These are phyloP conservation scores for Geotrichum carabidarum DNA, from an alignment of 1,139 yeast genomes.

Conservation along the genomic window DNA sequence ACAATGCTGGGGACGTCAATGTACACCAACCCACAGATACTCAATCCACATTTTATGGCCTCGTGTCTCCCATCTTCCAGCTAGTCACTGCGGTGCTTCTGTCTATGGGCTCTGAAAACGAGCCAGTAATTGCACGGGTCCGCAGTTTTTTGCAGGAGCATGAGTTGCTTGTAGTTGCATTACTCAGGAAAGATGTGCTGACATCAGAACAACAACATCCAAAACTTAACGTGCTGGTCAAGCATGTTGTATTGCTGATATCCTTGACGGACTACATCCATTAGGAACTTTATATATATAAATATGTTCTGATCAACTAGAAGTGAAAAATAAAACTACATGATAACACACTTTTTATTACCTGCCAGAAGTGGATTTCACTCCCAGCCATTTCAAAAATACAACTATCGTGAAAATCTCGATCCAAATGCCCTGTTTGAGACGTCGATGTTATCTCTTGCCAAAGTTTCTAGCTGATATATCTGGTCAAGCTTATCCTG, in stretches of 20 bases:
- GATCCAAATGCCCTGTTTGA: constrained; percentile 15
- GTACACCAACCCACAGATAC: constrained; percentile 10
- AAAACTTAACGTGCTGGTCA: constrained; percentile 39
- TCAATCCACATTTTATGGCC: constrained; percentile 48
- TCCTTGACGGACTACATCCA: constrained; percentile 43
- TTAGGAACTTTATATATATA: constrained; percentile 1
- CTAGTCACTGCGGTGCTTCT: constrained; percentile 61
- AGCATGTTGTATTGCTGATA: constrained; percentile 53
- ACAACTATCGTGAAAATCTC: background rate
- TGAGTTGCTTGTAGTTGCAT: constrained; percentile 55
- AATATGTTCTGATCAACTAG: background rate
- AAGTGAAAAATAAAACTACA: background rate
- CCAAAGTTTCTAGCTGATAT: constrained; percentile 28
- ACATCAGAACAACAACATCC: constrained; percentile 7
- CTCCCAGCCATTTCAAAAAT: background rate
- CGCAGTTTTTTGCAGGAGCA: constrained; percentile 50
- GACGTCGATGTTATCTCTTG: constrained; percentile 23
- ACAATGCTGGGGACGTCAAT: background rate
- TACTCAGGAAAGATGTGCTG: constrained; percentile 61
- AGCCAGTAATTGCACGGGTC: constrained; percentile 54
- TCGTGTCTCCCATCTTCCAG: constrained; percentile 74
- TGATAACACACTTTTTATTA: background rate
- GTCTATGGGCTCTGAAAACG: constrained; percentile 76
- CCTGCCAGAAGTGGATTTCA: background rate
- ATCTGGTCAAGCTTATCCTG: constrained; percentile 56